Conservation (phyloP, 371 early-diverging fungal species). For the Umbelopsis sp. region DNA sequence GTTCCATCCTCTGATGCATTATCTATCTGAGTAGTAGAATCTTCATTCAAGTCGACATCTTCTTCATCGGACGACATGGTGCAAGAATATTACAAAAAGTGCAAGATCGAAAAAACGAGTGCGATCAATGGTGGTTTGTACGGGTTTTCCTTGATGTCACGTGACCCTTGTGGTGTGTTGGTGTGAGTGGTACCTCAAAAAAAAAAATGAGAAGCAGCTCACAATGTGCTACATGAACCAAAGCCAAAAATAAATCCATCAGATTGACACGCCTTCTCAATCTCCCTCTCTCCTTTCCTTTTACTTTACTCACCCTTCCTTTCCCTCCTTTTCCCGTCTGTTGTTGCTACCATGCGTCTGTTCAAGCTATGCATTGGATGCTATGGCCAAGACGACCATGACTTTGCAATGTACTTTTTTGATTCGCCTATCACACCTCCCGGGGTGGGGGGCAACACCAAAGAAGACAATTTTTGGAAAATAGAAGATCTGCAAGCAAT, state of each 20-base stretch:
- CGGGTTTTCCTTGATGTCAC: no score
- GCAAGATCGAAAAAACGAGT: not conserved
- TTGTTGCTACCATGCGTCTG: constrained; percentile 12
- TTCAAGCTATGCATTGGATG: constrained; percentile 19
- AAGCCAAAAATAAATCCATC: constrained; percentile 15
- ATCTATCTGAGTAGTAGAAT: constrained; percentile 37
- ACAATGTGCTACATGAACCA: not conserved
- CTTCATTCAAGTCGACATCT: constrained; percentile 46
- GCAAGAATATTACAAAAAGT: not conserved
- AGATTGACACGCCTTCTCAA: not conserved
- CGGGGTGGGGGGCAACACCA: constrained; percentile 1
- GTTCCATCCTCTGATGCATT: constrained; percentile 43
- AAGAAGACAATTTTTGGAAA: constrained; percentile 13
- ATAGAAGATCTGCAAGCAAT: constrained; percentile 5
- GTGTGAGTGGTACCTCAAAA: no score
- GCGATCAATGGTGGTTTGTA: no score
- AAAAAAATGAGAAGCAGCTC: no score
- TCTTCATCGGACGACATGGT: constrained; percentile 56
- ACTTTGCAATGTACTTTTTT: constrained; percentile 15
- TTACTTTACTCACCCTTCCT: constrained; percentile 1
- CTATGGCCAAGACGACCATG: constrained; percentile 16
- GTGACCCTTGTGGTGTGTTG: no score
- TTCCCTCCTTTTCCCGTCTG: constrained; percentile 4
- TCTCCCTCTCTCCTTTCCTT: constrained; percentile 4
- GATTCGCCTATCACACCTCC: constrained; percentile 21